A percentile compares a stretch with the other conserved stretches of the same genome.
These are phyloP conservation scores for Penicillium occitanis DNA, from an alignment of 2,329 filamentous ascomycete species.

Conservation along the genomic window DNA sequence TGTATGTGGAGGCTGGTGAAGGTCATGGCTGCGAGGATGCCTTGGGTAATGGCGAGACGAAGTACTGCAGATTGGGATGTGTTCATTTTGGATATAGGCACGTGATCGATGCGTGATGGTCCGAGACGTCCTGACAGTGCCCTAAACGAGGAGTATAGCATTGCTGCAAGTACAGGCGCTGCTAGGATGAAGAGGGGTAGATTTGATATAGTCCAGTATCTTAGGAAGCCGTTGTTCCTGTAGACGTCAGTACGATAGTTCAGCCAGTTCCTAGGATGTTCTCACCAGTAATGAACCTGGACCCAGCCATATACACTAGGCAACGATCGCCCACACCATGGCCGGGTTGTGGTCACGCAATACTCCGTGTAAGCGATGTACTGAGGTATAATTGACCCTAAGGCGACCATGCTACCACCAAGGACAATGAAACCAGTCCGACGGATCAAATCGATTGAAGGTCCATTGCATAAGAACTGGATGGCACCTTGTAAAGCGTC, in stretches of 20 bases:
- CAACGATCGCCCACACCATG: slow-evolving; percentile 72
- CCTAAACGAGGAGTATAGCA: slow-evolving; percentile 62
- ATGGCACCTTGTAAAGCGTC: slow-evolving; percentile 53
- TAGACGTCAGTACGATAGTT: neutral
- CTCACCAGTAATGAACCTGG: slow-evolving; percentile 83
- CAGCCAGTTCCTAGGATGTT: too few species aligned
- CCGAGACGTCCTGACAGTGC: slow-evolving; percentile 32
- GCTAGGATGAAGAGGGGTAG: slow-evolving; percentile 85
- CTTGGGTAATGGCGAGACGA: slow-evolving; percentile 69
- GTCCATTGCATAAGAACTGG: slow-evolving; percentile 42
- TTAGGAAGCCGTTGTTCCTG: slow-evolving; percentile 84
- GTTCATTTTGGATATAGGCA: neutral
- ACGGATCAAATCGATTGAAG: slow-evolving; percentile 45
- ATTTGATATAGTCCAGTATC: slow-evolving; percentile 87
- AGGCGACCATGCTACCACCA: slow-evolving; percentile 66
- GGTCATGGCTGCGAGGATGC: slow-evolving; percentile 68
- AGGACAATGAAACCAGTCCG: slow-evolving; percentile 60
- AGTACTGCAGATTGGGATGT: slow-evolving; percentile 34
- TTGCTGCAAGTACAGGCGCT: slow-evolving; percentile 68
- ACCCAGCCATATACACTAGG: slow-evolving; percentile 93
- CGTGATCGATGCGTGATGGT: neutral
- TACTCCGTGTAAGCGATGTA: slow-evolving; percentile 70
- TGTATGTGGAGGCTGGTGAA: slow-evolving; percentile 87
- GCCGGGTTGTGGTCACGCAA: slow-evolving; percentile 56
- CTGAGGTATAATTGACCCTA: slow-evolving; percentile 72